These are phyloP conservation scores for Alternaria arborescens DNA, from an alignment of 2,329 filamentous ascomycete species.

Conservation along the genomic window DNA sequence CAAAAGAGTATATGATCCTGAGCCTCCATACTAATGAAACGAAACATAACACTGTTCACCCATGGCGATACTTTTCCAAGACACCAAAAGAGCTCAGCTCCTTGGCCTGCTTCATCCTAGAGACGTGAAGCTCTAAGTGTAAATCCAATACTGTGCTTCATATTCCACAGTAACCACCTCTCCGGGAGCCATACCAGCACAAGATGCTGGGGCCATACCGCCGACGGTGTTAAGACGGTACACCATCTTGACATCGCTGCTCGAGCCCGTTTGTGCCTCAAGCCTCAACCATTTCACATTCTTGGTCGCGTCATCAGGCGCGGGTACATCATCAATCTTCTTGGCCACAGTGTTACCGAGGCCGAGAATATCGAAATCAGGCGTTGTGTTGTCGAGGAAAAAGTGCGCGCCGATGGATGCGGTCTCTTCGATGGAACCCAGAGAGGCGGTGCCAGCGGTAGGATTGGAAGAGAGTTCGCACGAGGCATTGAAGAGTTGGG, in stretches of 20 bases:
- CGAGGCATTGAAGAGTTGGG: conserved; percentile 37
- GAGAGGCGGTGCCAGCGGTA: conserved; percentile 30
- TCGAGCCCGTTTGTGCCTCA: conserved; percentile 52
- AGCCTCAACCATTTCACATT: conserved; percentile 85
- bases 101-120: background rate
- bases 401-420: conserved; percentile 73
- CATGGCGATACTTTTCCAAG: background rate
- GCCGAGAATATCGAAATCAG: conserved; percentile 82
- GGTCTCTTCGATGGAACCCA: conserved; percentile 35
- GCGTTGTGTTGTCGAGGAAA: conserved; percentile 75
- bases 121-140: conserved; percentile 26
- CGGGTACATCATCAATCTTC: conserved; percentile 69
- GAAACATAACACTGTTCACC: background rate
- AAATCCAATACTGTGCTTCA: conserved; percentile 79
- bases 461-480: conserved; percentile 29
- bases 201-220: conserved; percentile 76
- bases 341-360: conserved; percentile 70
- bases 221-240: conserved; percentile 87
- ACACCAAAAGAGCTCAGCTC: background rate
- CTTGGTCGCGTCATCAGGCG: conserved; percentile 62
- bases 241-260: conserved; percentile 68
- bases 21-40: background rate
- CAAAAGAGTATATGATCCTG: background rate
- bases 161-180: conserved; percentile 79
- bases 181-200: conserved; percentile 58